Evolutionary conservation across 495 filamentous ascomycete species (phyloP).

Genomic region (Hypoxylon subgilvum): DNA sequence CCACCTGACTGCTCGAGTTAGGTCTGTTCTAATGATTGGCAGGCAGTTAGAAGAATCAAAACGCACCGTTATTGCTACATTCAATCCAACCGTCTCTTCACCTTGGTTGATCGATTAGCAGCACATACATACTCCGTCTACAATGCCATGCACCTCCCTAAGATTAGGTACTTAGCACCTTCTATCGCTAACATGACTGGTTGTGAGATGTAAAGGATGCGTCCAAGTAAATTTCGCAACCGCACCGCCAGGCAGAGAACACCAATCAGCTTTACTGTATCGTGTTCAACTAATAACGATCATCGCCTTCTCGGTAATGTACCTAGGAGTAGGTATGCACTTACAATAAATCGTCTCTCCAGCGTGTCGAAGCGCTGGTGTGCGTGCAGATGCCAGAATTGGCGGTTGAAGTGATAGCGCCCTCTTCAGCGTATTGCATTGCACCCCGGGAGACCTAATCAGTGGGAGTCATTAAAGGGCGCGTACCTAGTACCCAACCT

Average conservation of each 20-base stretch:
- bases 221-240: too few relatives aligned
- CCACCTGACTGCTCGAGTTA: not conserved
- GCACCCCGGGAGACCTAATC: slow-evolving; percentile 14
- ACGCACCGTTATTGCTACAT: slow-evolving; percentile 10
- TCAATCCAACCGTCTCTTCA: slow-evolving; percentile 1
- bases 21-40: slow-evolving; percentile 9
- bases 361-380: not conserved
- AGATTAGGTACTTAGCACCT: too few relatives aligned
- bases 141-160: too few relatives aligned
- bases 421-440: slow-evolving; percentile 12
- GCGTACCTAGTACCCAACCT: slow-evolving; percentile 7
- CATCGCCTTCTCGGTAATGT: not conserved
- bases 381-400: not conserved
- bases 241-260: too few relatives aligned
- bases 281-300: not conserved
- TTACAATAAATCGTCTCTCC: slow-evolving; percentile 10
- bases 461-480: slow-evolving; percentile 10
- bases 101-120: not conserved
- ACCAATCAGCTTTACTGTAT: slow-evolving; percentile 8
- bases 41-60: slow-evolving; percentile 13
- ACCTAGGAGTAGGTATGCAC: not conserved
- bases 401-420: slow-evolving; percentile 2
- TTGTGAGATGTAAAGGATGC: too few relatives aligned
- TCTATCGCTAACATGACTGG: too few relatives aligned
- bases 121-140: not conserved